A percentile compares a stretch with the other conserved stretches of the same genome.
These are phyloP conservation scores for Aureobasidium musti DNA, from an alignment of 2,329 filamentous ascomycete genomes.

Conservation along the genomic window DNA sequence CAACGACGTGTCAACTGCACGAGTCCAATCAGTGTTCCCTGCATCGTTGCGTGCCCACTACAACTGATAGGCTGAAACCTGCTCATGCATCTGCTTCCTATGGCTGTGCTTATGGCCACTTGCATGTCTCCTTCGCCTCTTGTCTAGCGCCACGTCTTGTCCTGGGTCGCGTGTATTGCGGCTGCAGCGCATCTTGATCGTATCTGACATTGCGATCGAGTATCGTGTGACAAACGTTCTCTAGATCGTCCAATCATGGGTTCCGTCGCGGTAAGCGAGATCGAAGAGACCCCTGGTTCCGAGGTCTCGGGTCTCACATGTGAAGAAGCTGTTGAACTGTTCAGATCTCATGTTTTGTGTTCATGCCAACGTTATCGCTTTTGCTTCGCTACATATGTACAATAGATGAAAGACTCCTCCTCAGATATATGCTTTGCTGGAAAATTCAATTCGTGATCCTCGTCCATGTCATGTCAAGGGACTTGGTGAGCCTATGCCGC, in stretches of 20 bases:
- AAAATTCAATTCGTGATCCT: slow-evolving; percentile 1
- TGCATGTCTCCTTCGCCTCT: neutral
- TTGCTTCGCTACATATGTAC: slow-evolving; percentile 14
- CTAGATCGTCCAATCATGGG: neutral
- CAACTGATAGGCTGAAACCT: neutral
- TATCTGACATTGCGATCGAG: neutral
- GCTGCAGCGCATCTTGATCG: neutral
- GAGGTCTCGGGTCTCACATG: neutral
- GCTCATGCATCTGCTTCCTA: neutral
- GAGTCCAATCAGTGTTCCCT: neutral
- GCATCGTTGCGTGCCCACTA: too few species aligned
- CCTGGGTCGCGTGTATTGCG: neutral
- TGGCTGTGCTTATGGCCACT: neutral
- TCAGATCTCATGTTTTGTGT: neutral
- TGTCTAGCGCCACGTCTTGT: neutral
- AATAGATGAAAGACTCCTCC: neutral
- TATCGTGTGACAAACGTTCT: neutral
- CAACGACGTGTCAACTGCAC: slow-evolving; percentile 7
- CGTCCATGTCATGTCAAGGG: neutral
- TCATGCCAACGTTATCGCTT: neutral
- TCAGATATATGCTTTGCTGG: slow-evolving; percentile 11
- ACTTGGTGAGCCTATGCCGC: neutral
- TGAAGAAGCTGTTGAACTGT: neutral
- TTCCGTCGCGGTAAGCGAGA: neutral
- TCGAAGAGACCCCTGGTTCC: neutral